A percentile compares a stretch with the other conserved stretches of the same genome.
Conservation (phyloP, 495 filamentous ascomycete species). For the Penicillium ucsense region DNA sequence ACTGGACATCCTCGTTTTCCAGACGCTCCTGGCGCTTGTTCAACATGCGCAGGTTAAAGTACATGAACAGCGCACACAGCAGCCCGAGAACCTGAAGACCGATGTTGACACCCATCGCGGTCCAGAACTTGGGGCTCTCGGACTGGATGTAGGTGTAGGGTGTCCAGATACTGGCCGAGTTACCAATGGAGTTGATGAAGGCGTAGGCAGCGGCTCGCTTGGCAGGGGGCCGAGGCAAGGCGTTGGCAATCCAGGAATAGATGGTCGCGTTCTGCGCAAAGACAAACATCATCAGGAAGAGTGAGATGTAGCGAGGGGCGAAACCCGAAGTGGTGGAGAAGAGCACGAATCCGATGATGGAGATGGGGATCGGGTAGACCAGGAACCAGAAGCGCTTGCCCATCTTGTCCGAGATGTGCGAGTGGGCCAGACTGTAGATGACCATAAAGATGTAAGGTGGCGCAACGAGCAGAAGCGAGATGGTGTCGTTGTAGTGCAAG, state of each 20-base stretch:
- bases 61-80: conserved; percentile 29
- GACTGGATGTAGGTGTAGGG: conserved; percentile 38
- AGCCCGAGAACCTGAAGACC: conserved; percentile 34
- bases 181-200: conserved; percentile 46
- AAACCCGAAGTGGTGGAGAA: conserved; percentile 40
- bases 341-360: conserved; percentile 40
- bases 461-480: conserved; percentile 41
- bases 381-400: conserved; percentile 44
- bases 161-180: conserved; percentile 46
- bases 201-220: conserved; percentile 46
- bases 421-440: conserved; percentile 35
- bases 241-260: conserved; percentile 46
- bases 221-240: conserved; percentile 42
- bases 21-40: conserved; percentile 38
- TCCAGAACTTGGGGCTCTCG: conserved; percentile 32
- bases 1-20: conserved; percentile 31
- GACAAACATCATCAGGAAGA: conserved; percentile 46
- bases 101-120: conserved; percentile 39
- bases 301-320: conserved; percentile 42
- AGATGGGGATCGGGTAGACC: conserved; percentile 39
- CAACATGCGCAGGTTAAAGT: conserved; percentile 29
- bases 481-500: conserved; percentile 29
- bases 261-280: conserved; percentile 44
- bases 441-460: conserved; percentile 50
- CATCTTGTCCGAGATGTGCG: conserved; percentile 35